phyloP scores from a whole-genome alignment of 2,329 filamentous ascomycete genomes.

The Colletotrichum spinosum region DNA sequence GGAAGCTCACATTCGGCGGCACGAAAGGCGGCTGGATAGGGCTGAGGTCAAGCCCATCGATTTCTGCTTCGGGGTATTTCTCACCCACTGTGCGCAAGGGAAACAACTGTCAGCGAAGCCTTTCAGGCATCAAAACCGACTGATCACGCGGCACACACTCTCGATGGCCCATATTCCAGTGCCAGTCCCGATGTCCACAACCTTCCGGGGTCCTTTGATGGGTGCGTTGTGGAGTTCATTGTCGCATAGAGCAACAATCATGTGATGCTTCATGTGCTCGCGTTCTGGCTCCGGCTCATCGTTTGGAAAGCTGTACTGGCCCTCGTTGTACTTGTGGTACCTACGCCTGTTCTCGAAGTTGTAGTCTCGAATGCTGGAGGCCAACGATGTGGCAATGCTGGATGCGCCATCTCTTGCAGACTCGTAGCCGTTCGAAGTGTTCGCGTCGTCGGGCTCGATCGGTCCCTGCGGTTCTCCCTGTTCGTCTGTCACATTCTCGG shows the following conservation, averaged over 20 bases:
- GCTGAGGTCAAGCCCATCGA: slow-evolving; percentile 50
- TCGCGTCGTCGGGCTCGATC: too few species aligned
- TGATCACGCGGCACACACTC: not conserved
- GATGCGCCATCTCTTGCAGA: too few species aligned
- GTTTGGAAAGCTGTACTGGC: slow-evolving; percentile 55
- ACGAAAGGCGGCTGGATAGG: slow-evolving; percentile 53
- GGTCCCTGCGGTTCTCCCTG: too few species aligned
- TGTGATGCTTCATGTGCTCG: slow-evolving; percentile 53
- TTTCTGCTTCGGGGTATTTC: slow-evolving; percentile 38
- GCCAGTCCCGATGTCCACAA: slow-evolving; percentile 43
- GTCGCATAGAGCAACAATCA: slow-evolving; percentile 53
- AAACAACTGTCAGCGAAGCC: not conserved
- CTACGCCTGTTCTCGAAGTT: slow-evolving; percentile 53
- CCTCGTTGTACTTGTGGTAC: slow-evolving; percentile 54
- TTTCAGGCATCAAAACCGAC: not conserved
- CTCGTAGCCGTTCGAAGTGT: too few species aligned
- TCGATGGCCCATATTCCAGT: slow-evolving; percentile 56
- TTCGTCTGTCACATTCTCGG: too few species aligned
- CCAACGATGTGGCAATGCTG: slow-evolving; percentile 4
- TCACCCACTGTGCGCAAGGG: slow-evolving; percentile 46
- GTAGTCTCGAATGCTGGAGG: slow-evolving; percentile 52
- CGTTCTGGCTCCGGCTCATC: slow-evolving; percentile 55
- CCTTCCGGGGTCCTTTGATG: not conserved
- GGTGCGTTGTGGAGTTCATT: slow-evolving; percentile 40
- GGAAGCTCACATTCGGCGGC: slow-evolving; percentile 80